Evolutionary conservation across 345 rosid species (phyloP).

Genomic region (Noccaea bulbosa): DNA sequence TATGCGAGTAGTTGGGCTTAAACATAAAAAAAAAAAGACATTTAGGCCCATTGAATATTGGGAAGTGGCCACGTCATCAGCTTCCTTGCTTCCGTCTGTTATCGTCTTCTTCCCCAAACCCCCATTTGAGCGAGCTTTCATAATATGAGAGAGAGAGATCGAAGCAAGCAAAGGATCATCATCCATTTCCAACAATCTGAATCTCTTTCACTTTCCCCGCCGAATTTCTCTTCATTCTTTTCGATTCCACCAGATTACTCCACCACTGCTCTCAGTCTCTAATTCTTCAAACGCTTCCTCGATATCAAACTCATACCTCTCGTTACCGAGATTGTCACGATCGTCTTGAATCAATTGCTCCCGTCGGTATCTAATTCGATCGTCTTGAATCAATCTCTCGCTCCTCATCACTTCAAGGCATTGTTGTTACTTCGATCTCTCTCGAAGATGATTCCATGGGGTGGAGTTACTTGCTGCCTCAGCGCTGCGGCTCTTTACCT

Average conservation of each 20-base stretch:
- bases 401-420: background rate
- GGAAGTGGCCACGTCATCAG: conserved; percentile 36
- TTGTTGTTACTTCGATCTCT: conserved; percentile 1
- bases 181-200: conserved; percentile 4
- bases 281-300: conserved; percentile 15
- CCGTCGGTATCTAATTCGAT: background rate
- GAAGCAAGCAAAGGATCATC: conserved; percentile 44
- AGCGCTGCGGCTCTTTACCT: conserved; percentile 88
- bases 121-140: background rate
- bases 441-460: conserved; percentile 69
- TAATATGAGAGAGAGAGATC: conserved; percentile 8
- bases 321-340: background rate
- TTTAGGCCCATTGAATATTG: conserved; percentile 7
- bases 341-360: conserved; percentile 14
- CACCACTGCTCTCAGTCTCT: background rate
- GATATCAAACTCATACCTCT: conserved; percentile 15
- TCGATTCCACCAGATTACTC: background rate
- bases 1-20: conserved; percentile 21
- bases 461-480: conserved; percentile 87
- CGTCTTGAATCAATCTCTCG: too few relatives aligned
- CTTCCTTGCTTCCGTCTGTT: conserved; percentile 28
- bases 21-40: background rate
- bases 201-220: background rate
- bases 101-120: conserved; percentile 36
- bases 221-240: background rate